Conservation (phyloP, 805 yeast genomes). For the Candida bentonensis region DNA sequence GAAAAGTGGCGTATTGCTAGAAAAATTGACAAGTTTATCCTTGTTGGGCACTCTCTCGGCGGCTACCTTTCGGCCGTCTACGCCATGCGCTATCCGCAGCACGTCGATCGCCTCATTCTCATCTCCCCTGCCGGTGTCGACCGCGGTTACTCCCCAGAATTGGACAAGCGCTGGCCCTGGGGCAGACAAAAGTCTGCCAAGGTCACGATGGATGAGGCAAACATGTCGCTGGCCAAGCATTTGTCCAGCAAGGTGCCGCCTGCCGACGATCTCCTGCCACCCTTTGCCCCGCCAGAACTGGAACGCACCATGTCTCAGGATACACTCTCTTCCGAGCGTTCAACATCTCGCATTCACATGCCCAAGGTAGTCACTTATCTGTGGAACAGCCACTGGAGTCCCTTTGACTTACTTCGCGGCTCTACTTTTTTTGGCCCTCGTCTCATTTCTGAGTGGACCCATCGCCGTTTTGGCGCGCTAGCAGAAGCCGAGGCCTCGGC, state of each 20-base stretch:
- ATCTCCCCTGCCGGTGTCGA: constrained; percentile 85
- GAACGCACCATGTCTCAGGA: neutral
- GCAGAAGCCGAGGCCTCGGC: constrained; percentile 29
- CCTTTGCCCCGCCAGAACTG: neutral
- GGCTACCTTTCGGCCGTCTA: constrained; percentile 69
- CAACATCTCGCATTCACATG: neutral
- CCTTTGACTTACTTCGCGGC: constrained; percentile 65
- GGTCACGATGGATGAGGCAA: neutral
- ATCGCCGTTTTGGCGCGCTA: constrained; percentile 57
- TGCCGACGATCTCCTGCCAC: neutral
- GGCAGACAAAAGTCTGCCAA: neutral
- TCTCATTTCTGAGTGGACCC: constrained; percentile 81
- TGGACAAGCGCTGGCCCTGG: neutral
- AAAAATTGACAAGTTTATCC: constrained; percentile 37
- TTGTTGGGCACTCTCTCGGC: constrained; percentile 92
- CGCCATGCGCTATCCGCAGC: constrained; percentile 44
- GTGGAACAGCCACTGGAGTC: constrained; percentile 83
- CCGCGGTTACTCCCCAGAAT: constrained; percentile 2
- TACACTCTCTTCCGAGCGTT: neutral
- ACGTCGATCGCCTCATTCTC: constrained; percentile 55
- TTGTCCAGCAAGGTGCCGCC: neutral
- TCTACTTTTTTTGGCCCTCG: constrained; percentile 75
- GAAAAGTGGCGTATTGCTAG: constrained; percentile 45
- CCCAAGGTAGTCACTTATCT: constrained; percentile 35
- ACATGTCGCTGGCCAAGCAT: neutral